Conservation (phyloP, 257 asterid genomes). For the Fraxinus cuspidata region DNA sequence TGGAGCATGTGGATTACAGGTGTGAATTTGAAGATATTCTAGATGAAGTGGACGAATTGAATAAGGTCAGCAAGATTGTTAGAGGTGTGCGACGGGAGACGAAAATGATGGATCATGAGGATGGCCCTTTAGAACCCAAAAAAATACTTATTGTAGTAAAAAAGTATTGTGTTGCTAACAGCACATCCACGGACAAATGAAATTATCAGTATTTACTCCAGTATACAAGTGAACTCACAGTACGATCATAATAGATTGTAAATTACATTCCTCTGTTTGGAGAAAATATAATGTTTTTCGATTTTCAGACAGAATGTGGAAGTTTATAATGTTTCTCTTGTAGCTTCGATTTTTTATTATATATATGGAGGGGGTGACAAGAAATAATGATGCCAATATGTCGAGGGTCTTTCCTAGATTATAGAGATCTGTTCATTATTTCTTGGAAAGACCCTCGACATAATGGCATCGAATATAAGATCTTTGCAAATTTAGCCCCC, state of each 20-base stretch:
- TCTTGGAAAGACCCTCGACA: too few species aligned
- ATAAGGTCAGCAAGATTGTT: constrained; percentile 66
- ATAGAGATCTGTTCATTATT: too few species aligned
- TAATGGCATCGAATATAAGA: too few species aligned
- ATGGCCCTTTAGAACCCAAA: constrained; percentile 87
- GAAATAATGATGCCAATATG: too few species aligned
- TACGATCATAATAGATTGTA: neutral
- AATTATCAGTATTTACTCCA: neutral
- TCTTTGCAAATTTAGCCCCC: too few species aligned
- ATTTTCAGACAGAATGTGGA: neutral
- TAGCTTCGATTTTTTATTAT: too few species aligned
- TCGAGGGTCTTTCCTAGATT: too few species aligned
- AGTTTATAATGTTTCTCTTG: constrained; percentile 8
- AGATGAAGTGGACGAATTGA: constrained; percentile 73
- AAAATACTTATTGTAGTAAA: constrained; percentile 70
- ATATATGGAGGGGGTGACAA: too few species aligned
- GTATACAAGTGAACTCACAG: neutral
- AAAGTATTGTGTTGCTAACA: constrained; percentile 61
- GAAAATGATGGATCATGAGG: constrained; percentile 81
- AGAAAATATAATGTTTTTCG: neutral
- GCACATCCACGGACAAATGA: constrained; percentile 47
- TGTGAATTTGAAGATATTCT: constrained; percentile 83
- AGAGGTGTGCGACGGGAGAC: constrained; percentile 80
- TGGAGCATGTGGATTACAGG: constrained; percentile 37
- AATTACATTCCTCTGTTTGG: neutral